A percentile compares a stretch with the other conserved stretches of the same genome.
Evolutionary conservation across 2,329 filamentous ascomycete species (phyloP).

Genomic region (Colletotrichum tanaceti): DNA sequence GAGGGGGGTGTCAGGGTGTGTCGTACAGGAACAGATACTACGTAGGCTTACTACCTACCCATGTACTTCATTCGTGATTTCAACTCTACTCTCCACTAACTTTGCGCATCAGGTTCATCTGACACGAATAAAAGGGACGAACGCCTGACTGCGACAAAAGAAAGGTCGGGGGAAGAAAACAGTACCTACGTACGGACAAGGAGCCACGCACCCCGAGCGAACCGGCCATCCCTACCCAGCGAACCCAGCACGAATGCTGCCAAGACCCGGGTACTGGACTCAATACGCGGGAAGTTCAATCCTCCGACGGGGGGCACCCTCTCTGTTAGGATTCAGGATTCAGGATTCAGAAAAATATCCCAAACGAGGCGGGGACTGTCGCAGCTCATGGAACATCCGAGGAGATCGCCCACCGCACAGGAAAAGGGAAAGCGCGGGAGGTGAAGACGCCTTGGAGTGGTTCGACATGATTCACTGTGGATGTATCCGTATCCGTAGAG

Average conservation of each 20-base stretch:
- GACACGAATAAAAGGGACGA: background rate
- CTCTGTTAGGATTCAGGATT: background rate
- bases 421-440: background rate
- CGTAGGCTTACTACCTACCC: background rate
- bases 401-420: background rate
- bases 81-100: background rate
- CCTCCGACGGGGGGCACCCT: background rate
- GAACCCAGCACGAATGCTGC: conserved; percentile 6
- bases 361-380: conserved; percentile 13
- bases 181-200: too few species aligned
- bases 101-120: background rate
- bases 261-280: conserved; percentile 29
- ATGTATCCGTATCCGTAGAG: background rate
- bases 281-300: conserved; percentile 19
- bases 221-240: conserved; percentile 35
- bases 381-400: conserved; percentile 17
- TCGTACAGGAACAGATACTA: too few species aligned
- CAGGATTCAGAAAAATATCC: too few species aligned
- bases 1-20: too few species aligned
- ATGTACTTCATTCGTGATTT: too few species aligned
- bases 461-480: conserved; percentile 14
- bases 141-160: background rate
- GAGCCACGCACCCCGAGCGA: background rate
- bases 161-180: background rate
- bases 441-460: background rate